Evolutionary conservation across 805 yeast species (phyloP), one percentile per base, ranked within the genome.

Genomic region (Brettanomyces bruxellensis): DNA sequence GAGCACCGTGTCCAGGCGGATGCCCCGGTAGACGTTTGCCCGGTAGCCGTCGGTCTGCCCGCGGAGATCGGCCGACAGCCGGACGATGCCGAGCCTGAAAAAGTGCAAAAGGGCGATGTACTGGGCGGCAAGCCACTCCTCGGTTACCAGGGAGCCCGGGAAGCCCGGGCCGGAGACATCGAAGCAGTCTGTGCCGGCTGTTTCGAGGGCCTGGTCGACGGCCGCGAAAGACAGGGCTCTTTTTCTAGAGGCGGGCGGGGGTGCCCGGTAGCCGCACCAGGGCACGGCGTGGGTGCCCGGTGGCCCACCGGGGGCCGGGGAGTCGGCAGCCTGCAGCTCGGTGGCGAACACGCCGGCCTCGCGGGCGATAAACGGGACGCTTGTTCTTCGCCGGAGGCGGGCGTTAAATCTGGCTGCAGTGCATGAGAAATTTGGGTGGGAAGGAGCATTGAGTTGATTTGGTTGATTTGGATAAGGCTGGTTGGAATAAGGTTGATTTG

Each of bases 181-280:
- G 42, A 38, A 49, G 28, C 46, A 23, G 28, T 46, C 49, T 6
- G 48, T 38, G 11, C 45, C 34, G 3, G 47, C 51, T 22, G 43
- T 40, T 1, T 41, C 43, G 3, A 59, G 18, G 1, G 49, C 43
- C 5, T 53, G 52, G 25, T 59, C 56, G 13, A 61, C 18, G 4
- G 41, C 38, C 0, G 65, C 57, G 41, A 69, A 66, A 34, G 76
- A 71, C 39, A 58, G 56, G n/a, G 62, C 51, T 45, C 75, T 54
- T 50, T 54, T 60, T 6, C 38, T 6, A 2, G 23, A 2, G 6
- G 23, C 38, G 18, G 18, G 18, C 18, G 18, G 18, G 18, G 18
- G 18, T 18, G 18, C 18, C 18, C 18, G 18, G 18, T 18, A 18
- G 18, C 18, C 18, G 18, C 18, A 18, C 18, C 18, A 18, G 18